Percentiles rank a stretch among this genome's conserved stretches.
phyloP scores from a whole-genome alignment of 805 yeast species.

The Komagataella mondaviorum region DNA sequence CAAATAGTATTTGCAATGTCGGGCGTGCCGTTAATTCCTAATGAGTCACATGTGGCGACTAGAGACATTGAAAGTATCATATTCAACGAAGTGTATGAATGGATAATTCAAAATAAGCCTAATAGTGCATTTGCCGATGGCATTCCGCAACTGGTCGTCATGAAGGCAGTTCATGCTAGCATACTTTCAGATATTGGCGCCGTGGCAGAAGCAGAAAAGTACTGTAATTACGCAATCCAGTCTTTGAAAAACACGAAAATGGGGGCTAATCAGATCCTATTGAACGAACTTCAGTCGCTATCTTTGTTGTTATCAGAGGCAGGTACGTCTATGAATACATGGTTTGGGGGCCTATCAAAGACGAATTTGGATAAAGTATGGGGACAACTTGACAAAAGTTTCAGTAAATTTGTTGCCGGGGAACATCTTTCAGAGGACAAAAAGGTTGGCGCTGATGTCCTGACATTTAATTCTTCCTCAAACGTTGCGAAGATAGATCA shows the following conservation, averaged over 20 bases:
- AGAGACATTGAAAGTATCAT: conserved; percentile 28
- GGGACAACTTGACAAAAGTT: conserved; percentile 77
- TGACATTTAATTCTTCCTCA: not conserved
- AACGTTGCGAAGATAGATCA: not conserved
- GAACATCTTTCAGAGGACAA: conserved; percentile 43
- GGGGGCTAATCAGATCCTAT: conserved; percentile 19
- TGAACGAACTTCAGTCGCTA: conserved; percentile 22
- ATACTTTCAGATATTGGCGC: conserved; percentile 57
- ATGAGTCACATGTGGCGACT: conserved; percentile 5
- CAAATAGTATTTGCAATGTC: conserved; percentile 21
- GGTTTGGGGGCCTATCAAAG: conserved; percentile 45
- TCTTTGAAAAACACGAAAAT: conserved; percentile 24
- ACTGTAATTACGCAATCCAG: conserved; percentile 37
- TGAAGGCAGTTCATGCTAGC: conserved; percentile 57
- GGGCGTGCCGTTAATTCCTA: conserved; percentile 14
- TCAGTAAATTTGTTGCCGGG: conserved; percentile 73
- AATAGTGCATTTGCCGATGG: conserved; percentile 17
- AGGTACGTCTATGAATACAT: conserved; percentile 33
- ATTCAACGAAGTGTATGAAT: conserved; percentile 64
- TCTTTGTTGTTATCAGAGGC: conserved; percentile 32
- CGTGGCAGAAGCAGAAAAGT: conserved; percentile 44
- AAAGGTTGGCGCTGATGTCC: conserved; percentile 7
- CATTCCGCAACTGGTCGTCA: conserved; percentile 38
- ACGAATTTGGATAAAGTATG: conserved; percentile 72
- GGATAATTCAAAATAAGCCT: conserved; percentile 19